Base-by-base conservation (phyloP, 352 stramenopile genomes). In the Phytophthora nicotianae region DNA sequence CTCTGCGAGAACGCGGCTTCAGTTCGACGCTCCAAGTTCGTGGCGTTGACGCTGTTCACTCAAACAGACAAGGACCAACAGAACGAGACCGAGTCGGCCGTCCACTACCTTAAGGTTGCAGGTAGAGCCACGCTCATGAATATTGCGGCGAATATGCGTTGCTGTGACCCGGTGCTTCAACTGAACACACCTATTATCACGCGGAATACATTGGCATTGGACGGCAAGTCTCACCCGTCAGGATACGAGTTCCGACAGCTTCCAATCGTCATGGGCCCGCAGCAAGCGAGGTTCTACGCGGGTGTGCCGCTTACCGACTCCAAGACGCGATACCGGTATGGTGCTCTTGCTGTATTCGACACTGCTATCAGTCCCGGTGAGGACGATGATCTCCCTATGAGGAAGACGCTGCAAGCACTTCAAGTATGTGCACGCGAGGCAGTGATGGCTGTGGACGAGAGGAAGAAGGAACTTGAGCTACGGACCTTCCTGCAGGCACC, bases 211-310 rank as follows among this genome's bases (percentile, higher is more conserved):
- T 76, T 64, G 63, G 20, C 43, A 13, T 10, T 67, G 21, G 47
- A 70, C 17, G n/a, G 50, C 6, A 70, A 76, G 13, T 68, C 70
- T 1, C 47, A 68, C 5, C 33, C 72, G 19, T 72, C 67, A 10
- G 68, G 52, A 26, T 86, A 77, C 43, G 83, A 86, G 19, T 88
- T 90, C 17, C 51, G 67, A 10, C 62, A 75, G n/a, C 62, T 92
- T 0, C 80, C 86, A 26, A 80, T 94, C 37, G 86, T 94, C 2
- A 63, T 81, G 37, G 86, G 83, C 0, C 82, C 86, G 1, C 86
- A 94, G 50, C 75, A 84, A 29, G 79, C 78, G 11, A 77, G 72
- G 17, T 93, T 91, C 58, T 94, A 94, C 59, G 80, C 79, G 3
- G 81, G 83, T 1, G 74, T 91, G 13, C 82, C 81, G 32, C 69